Evolutionary conservation across 306 rosid species (phyloP).

Genomic region (Dalbergia cultrata): DNA sequence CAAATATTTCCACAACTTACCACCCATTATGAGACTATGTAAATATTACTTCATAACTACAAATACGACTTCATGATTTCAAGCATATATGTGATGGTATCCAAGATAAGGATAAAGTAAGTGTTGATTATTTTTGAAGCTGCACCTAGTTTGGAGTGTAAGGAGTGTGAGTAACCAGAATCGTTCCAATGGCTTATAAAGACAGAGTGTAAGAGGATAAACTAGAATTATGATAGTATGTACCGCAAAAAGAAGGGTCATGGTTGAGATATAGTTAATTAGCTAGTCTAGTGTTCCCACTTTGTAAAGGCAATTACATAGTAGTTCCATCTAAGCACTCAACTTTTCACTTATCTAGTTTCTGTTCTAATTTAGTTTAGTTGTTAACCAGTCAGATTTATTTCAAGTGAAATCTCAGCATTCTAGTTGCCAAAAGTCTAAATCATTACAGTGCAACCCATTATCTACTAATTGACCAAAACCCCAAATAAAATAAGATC

Average conservation of each 20-base stretch:
- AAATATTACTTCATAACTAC: not conserved
- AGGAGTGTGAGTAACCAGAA: constrained; percentile 18
- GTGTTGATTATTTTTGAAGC: constrained; percentile 19
- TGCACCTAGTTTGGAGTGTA: constrained; percentile 2
- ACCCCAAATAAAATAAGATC: constrained; percentile 29
- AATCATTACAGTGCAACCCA: constrained; percentile 36
- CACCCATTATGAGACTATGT: not conserved
- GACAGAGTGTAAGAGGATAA: not conserved
- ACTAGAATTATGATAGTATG: not conserved
- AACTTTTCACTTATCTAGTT: constrained; percentile 15
- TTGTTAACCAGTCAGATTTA: constrained; percentile 51
- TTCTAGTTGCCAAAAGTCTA: constrained; percentile 41
- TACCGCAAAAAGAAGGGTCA: not conserved
- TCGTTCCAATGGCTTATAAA: not conserved
- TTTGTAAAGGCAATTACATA: constrained; percentile 22
- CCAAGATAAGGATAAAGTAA: not conserved
- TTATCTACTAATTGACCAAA: constrained; percentile 40
- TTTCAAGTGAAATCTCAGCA: constrained; percentile 49
- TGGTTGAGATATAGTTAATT: constrained; percentile 3
- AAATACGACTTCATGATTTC: not conserved
- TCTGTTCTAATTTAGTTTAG: constrained; percentile 48
- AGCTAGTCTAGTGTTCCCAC: constrained; percentile 25
- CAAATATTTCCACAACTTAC: not conserved
- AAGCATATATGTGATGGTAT: not conserved
- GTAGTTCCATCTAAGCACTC: constrained; percentile 38